Percentiles rank a stretch among this genome's conserved stretches.
Conservation (phyloP, 805 yeast species). For the Vanderwaltozyma polyspora region DNA sequence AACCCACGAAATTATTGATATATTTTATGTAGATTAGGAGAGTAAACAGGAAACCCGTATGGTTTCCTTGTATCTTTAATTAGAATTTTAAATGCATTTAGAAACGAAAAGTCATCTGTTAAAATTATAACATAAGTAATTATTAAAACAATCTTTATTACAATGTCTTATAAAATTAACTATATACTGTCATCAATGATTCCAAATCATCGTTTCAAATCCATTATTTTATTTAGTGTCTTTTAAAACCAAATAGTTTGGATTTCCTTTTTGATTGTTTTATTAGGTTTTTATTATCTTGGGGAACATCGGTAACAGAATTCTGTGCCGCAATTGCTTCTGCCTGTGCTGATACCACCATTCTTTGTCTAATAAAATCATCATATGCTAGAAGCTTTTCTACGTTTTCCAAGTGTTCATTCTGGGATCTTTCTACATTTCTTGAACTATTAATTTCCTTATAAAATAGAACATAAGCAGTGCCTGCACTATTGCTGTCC, state of each 20-base stretch:
- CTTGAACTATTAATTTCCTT: conserved; percentile 33
- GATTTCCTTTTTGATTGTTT: conserved; percentile 5
- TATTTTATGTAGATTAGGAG: too few relatives aligned
- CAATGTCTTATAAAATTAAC: too few relatives aligned
- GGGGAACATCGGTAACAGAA: background rate
- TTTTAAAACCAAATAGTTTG: conserved; percentile 8
- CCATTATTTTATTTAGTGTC: background rate
- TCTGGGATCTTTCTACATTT: background rate
- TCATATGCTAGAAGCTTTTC: conserved; percentile 17
- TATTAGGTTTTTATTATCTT: background rate
- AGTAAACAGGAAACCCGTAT: too few relatives aligned
- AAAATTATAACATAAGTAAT: too few relatives aligned
- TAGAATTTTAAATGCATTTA: too few relatives aligned
- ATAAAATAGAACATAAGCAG: conserved; percentile 84
- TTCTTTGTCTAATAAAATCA: conserved; percentile 7
- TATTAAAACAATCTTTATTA: too few relatives aligned
- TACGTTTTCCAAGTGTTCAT: conserved; percentile 12
- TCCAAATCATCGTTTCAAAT: too few relatives aligned
- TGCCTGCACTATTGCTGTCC: conserved; percentile 72
- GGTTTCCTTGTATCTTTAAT: too few relatives aligned
- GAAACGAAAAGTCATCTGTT: too few relatives aligned
- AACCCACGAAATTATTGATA: too few relatives aligned
- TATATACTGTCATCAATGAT: too few relatives aligned
- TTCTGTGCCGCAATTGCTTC: background rate
- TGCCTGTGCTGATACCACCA: background rate